A percentile compares a stretch with the other conserved stretches of the same genome.
phyloP scores from a whole-genome alignment of 2,329 filamentous ascomycete species.

The Monosporascus cannonballus region DNA sequence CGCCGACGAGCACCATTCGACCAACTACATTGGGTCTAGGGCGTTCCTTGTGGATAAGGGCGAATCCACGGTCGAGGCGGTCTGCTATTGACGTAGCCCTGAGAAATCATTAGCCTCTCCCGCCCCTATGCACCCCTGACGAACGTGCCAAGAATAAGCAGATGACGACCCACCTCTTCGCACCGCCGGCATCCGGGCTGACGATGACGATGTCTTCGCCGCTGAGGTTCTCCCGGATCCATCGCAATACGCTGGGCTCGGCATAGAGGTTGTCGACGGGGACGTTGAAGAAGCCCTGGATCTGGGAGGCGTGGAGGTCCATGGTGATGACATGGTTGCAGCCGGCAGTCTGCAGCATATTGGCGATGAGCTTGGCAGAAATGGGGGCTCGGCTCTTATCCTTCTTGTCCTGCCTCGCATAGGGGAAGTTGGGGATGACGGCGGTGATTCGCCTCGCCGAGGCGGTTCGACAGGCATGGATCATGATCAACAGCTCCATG shows the following conservation, averaged over 20 bases:
- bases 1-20: slow-evolving; percentile 92
- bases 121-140: background rate
- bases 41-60: slow-evolving; percentile 94
- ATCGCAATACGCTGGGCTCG: slow-evolving; percentile 84
- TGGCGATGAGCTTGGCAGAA: slow-evolving; percentile 90
- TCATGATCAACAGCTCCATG: slow-evolving; percentile 98
- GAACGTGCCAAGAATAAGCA: background rate
- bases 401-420: slow-evolving; percentile 96
- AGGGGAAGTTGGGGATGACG: slow-evolving; percentile 93
- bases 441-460: slow-evolving; percentile 85
- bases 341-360: slow-evolving; percentile 93
- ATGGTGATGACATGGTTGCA: slow-evolving; percentile 94
- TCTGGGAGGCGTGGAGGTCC: slow-evolving; percentile 91
- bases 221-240: slow-evolving; percentile 82
- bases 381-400: slow-evolving; percentile 92
- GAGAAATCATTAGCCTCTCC: slow-evolving; percentile 5
- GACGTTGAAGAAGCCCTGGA: slow-evolving; percentile 91
- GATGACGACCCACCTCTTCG: slow-evolving; percentile 60
- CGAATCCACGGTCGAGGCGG: slow-evolving; percentile 82
- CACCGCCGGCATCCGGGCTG: slow-evolving; percentile 88
- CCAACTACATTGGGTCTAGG: slow-evolving; percentile 81
- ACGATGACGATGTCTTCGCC: slow-evolving; percentile 87
- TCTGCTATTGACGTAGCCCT: slow-evolving; percentile 90
- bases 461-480: slow-evolving; percentile 74
- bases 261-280: slow-evolving; percentile 78